Evolutionary conservation across 2,329 filamentous ascomycete genomes (phyloP).

Genomic region (Alternaria hordeiaustralica): DNA sequence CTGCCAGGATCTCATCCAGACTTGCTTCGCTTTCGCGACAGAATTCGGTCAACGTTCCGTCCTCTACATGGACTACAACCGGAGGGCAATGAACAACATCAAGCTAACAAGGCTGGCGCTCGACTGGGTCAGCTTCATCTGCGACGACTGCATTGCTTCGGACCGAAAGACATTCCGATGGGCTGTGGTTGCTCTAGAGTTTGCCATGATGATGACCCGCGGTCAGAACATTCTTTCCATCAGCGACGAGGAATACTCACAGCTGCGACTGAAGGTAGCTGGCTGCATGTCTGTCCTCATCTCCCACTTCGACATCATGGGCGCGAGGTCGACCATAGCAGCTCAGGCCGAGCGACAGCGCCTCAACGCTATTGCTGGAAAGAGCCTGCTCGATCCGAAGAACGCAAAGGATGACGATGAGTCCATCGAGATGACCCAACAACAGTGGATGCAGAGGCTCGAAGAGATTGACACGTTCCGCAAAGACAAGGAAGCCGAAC

Average conservation of each 20-base stretch:
- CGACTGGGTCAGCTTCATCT: conserved; percentile 98
- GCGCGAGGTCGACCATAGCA: conserved; percentile 88
- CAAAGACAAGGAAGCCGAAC: conserved; percentile 80
- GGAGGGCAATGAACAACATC: conserved; percentile 95
- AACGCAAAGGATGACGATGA: conserved; percentile 81
- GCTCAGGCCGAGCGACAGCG: conserved; percentile 93
- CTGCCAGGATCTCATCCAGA: conserved; percentile 95
- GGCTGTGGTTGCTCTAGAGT: conserved; percentile 94
- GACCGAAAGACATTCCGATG: conserved; percentile 97
- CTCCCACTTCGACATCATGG: conserved; percentile 99
- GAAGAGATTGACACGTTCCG: conserved; percentile 78
- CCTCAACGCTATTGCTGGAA: conserved; percentile 78
- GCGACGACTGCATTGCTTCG: conserved; percentile 91
- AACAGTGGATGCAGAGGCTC: conserved; percentile 76
- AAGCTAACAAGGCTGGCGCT: conserved; percentile 91
- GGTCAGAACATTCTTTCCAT: conserved; percentile 92
- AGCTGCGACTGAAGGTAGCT: conserved; percentile 84
- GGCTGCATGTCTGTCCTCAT: conserved; percentile 98
- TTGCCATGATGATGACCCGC: conserved; percentile 95
- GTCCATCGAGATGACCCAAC: conserved; percentile 74
- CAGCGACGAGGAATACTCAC: conserved; percentile 84
- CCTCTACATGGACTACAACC: conserved; percentile 93
- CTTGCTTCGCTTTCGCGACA: conserved; percentile 97
- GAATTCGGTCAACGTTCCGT: conserved; percentile 96
- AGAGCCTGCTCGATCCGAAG: conserved; percentile 80